Conservation (phyloP, 805 yeast species). For the Ogataea nonfermentans region DNA sequence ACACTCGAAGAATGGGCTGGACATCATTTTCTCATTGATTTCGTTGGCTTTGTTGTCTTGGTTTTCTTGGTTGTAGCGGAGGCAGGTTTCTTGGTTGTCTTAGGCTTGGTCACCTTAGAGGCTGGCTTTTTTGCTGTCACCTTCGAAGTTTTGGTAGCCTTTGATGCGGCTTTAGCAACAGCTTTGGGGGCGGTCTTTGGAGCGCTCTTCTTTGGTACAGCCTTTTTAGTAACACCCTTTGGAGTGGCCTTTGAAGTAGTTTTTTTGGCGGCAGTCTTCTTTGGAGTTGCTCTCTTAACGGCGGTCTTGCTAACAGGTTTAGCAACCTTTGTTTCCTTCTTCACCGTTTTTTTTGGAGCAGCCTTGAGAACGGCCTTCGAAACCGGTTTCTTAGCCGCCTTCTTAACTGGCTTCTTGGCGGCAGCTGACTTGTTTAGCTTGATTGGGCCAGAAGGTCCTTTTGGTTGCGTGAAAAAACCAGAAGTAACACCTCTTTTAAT, state of each 20-base stretch:
- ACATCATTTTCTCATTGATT: constrained; percentile 4
- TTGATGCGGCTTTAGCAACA: constrained; percentile 7
- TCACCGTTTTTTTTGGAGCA: constrained; percentile 21
- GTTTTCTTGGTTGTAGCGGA: constrained; percentile 21
- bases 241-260: constrained; percentile 30
- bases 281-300: constrained; percentile 33
- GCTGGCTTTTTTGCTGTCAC: background rate
- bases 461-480: constrained; percentile 80
- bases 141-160: constrained; percentile 24
- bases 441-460: constrained; percentile 87
- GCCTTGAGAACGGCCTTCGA: constrained; percentile 26
- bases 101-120: constrained; percentile 27
- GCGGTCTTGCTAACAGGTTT: constrained; percentile 32
- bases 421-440: constrained; percentile 52
- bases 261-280: constrained; percentile 25
- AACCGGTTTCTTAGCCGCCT: constrained; percentile 28
- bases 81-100: constrained; percentile 16
- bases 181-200: constrained; percentile 24
- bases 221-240: constrained; percentile 15
- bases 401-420: constrained; percentile 32
- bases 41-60: constrained; percentile 17
- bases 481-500: constrained; percentile 75
- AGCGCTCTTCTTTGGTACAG: constrained; percentile 22
- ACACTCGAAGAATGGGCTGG: constrained; percentile 8
- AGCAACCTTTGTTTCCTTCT: constrained; percentile 29